Evolutionary conservation across 225 moss, liverwort and hornwort genomes (phyloP).

Genomic region (Rhytidiadelphus loreus): DNA sequence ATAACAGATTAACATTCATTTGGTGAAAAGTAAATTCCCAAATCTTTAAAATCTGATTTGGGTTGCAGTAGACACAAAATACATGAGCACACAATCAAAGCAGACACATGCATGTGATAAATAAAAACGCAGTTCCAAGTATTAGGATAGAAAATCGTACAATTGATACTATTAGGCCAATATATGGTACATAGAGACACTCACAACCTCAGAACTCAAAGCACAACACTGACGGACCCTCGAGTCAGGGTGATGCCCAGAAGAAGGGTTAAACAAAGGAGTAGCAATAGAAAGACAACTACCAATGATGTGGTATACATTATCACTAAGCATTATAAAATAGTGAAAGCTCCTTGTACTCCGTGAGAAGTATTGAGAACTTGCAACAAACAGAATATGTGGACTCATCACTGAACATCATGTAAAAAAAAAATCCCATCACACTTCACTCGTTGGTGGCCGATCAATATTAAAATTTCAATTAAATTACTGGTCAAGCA

Average conservation of each 20-base stretch:
- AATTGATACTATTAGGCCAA: neutral
- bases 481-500: neutral
- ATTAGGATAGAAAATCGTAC: neutral
- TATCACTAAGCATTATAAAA: neutral
- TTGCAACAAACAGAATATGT: neutral
- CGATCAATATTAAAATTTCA: neutral
- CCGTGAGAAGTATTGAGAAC: neutral
- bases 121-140: neutral
- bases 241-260: neutral
- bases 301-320: neutral
- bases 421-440: neutral
- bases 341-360: neutral
- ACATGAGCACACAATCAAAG: conserved; percentile 2
- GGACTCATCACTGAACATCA: neutral
- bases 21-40: conserved; percentile 84
- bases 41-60: conserved; percentile 57
- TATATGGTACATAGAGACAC: neutral
- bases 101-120: neutral
- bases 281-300: neutral
- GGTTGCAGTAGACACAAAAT: neutral
- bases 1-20: conserved; percentile 89
- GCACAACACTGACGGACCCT: neutral
- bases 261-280: neutral
- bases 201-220: neutral
- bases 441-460: neutral